Percentiles rank a stretch among this genome's conserved stretches.
Evolutionary conservation across 208 protist genomes (phyloP).

Genomic region (Porcisia hertigi): DNA sequence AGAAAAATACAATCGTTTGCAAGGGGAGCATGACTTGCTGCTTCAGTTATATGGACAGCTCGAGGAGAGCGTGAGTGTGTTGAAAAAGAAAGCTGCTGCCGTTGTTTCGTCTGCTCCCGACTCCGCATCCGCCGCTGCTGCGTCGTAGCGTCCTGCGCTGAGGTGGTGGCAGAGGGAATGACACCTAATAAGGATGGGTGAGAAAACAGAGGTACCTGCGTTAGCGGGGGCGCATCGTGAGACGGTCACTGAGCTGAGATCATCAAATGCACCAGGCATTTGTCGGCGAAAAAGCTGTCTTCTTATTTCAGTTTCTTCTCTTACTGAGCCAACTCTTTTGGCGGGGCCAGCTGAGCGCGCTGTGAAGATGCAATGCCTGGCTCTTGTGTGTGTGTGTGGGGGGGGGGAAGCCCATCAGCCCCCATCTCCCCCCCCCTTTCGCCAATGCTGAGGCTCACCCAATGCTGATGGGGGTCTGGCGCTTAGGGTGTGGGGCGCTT

Average conservation of each 20-base stretch:
- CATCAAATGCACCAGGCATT: background rate
- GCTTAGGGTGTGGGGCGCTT: background rate
- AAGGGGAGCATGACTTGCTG: constrained; percentile 62
- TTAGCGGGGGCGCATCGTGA: background rate
- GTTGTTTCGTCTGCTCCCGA: background rate
- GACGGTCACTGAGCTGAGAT: background rate
- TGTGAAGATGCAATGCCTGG: background rate
- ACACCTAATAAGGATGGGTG: background rate
- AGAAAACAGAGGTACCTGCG: background rate
- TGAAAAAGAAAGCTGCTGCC: constrained; percentile 7
- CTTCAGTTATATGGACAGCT: constrained; percentile 84
- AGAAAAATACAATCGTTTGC: constrained; percentile 37
- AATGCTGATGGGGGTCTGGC: background rate
- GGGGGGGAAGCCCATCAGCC: background rate
- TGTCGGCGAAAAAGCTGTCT: background rate
- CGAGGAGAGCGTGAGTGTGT: constrained; percentile 50
- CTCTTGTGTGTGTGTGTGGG: background rate
- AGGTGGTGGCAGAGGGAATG: background rate
- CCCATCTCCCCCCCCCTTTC: background rate
- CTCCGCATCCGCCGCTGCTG: background rate
- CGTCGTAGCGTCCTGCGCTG: constrained; percentile 3
- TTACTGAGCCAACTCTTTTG: background rate
- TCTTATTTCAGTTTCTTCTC: background rate
- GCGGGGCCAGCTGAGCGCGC: background rate
- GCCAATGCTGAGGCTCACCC: background rate